Conservation (phyloP, 2,329 filamentous ascomycete genomes). For the Sporothrix sp. region DNA sequence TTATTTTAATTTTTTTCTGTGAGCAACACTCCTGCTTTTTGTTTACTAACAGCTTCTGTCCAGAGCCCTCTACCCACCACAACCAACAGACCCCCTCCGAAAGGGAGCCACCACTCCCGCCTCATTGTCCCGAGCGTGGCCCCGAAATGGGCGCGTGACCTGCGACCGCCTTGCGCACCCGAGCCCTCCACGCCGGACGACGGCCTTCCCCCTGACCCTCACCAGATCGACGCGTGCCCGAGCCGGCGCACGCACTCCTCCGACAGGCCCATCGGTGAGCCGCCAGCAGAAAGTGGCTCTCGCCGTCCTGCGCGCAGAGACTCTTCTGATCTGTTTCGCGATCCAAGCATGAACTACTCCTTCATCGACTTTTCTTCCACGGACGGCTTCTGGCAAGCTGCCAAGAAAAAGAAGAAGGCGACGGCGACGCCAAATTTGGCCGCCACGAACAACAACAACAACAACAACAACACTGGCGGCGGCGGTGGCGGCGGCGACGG, state of each 20-base stretch:
- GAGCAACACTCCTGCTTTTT: neutral
- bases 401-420: conserved; percentile 46
- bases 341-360: conserved; percentile 35
- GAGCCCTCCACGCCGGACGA: conserved; percentile 14
- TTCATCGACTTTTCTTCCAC: conserved; percentile 48
- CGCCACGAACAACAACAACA: conserved; percentile 35
- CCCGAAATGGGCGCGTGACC: conserved; percentile 21
- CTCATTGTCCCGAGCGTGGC: conserved; percentile 22
- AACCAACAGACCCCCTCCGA: neutral
- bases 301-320: conserved; percentile 14
- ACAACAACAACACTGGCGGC: conserved; percentile 34
- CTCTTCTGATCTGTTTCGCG: conserved; percentile 31
- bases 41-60: neutral
- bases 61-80: conserved; percentile 5
- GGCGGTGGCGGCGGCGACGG: conserved; percentile 25
- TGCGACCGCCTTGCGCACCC: neutral
- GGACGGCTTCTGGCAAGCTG: conserved; percentile 44
- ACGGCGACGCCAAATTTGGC: conserved; percentile 29
- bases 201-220: conserved; percentile 16
- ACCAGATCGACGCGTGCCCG: conserved; percentile 16
- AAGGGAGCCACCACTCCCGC: neutral
- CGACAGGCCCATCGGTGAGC: neutral
- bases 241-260: conserved; percentile 8
- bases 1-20: neutral
- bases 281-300: neutral